Base-by-base conservation (phyloP, 2,329 filamentous ascomycete genomes). In the Chaetomiaceae sp. region DNA sequence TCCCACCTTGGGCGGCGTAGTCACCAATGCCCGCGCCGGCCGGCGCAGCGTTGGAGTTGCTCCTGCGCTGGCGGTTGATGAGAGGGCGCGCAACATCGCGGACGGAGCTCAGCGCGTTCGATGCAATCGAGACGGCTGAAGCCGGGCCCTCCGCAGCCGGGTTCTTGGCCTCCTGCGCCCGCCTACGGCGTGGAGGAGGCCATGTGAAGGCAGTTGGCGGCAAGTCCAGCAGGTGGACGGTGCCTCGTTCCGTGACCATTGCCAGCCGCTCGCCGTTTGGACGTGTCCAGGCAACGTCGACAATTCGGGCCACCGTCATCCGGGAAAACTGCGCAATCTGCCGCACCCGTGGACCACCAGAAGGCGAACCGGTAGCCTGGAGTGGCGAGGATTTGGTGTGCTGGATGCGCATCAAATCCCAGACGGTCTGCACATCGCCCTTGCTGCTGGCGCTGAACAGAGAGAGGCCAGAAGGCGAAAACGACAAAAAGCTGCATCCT, bases 231-330 rank as follows among this genome's bases (percentile, higher is more conserved):
- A 97, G 81, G 71, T 99, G 94, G 11, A 96, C 85, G 8, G 94
- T 99, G n/a, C 92, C 91, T 62, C 91, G 88, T 64, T 95, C 90
- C 0, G 94, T 97, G 23, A 96, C 84, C 72, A 99, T 85, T 1
- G 91, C 92, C 36, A 95, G 74, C 54, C 88, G 85, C 66, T 95
- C 89, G 20, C 89, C 89, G 52, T 85, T 85, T 3, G 89, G 89
- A 51, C 82, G 80, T 1, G 87, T 87, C 94, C 94, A 99, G 3
- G 85, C 83, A 38, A 96, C 88, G 65, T 96, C 92, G 20, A 96
- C 82, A 51, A 97, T 89, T 50, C 89, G 88, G 3, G 94, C 90
- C 45, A 92, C 87, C 2, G 92, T 97, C 81, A 96, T 87, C 37
- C 94, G 85, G 19, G 89, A 89, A 66, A 95, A 96, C 56, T 91